Conservation (phyloP, 106 monocot species). For the Platanthera zijinensis region DNA sequence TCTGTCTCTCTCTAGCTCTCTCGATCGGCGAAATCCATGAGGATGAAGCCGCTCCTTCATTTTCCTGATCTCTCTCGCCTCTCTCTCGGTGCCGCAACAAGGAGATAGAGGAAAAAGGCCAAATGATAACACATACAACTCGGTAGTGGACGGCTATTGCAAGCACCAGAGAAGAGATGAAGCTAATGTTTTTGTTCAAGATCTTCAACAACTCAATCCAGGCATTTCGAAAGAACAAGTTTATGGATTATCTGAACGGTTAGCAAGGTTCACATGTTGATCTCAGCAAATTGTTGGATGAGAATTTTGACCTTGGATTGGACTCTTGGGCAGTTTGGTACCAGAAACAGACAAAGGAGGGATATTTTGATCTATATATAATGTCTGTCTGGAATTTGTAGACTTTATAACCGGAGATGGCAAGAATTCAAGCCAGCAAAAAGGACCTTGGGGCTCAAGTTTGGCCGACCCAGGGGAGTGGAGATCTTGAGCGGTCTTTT, state of each 20-base stretch:
- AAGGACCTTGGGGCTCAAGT: no score
- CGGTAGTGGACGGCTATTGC: slow-evolving; percentile 64
- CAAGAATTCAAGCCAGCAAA: no score
- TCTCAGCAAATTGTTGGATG: not conserved
- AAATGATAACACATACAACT: slow-evolving; percentile 83
- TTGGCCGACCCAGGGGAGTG: no score
- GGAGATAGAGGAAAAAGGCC: no score
- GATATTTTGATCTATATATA: not conserved
- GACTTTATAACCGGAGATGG: no score
- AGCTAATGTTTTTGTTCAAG: slow-evolving; percentile 47
- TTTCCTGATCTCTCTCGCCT: no score
- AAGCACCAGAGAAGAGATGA: slow-evolving; percentile 57
- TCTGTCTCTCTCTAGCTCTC: no score
- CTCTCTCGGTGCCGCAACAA: no score
- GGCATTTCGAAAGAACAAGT: slow-evolving; percentile 37
- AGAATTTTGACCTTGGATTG: not conserved
- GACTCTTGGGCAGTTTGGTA: not conserved
- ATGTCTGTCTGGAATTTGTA: not conserved
- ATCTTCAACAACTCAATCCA: slow-evolving; percentile 51
- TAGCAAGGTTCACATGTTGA: slow-evolving; percentile 19
- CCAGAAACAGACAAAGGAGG: not conserved
- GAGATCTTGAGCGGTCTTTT: no score
- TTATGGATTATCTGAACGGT: slow-evolving; percentile 33
- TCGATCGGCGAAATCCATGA: no score
- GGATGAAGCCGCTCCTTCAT: no score